A percentile compares a stretch with the other conserved stretches of the same genome.
These are phyloP conservation scores for Ascochyta rabiei DNA, from an alignment of 2,329 filamentous ascomycete species.

Conservation along the genomic window DNA sequence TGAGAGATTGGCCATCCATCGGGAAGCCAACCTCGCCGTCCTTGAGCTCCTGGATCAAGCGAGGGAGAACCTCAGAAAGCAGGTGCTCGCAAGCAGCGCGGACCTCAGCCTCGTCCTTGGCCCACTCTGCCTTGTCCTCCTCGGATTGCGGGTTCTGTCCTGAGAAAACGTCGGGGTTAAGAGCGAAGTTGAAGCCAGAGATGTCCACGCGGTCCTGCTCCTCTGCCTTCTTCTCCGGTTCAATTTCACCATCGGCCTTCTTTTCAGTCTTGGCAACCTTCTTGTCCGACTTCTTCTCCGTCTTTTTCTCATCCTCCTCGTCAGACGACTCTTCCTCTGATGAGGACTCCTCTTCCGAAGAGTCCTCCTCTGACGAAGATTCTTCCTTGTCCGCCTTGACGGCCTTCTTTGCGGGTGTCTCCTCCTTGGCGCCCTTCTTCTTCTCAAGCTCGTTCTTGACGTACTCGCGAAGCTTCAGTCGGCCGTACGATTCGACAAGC, in stretches of 20 bases:
- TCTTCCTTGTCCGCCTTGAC: slow-evolving; percentile 48
- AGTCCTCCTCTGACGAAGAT: slow-evolving; percentile 25
- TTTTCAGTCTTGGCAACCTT: slow-evolving; percentile 28
- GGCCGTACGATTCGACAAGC: slow-evolving; percentile 83
- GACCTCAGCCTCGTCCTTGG: slow-evolving; percentile 85
- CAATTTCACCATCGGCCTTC: slow-evolving; percentile 21
- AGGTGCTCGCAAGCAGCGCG: slow-evolving; percentile 82
- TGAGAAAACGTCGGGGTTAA: slow-evolving; percentile 96
- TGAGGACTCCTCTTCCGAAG: slow-evolving; percentile 33
- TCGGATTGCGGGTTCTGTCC: slow-evolving; percentile 89
- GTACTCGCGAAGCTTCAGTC: slow-evolving; percentile 86
- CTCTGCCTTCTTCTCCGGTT: slow-evolving; percentile 22
- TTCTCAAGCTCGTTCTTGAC: slow-evolving; percentile 73
- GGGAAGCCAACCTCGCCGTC: slow-evolving; percentile 96
- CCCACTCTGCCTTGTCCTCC: slow-evolving; percentile 83
- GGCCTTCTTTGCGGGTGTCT: slow-evolving; percentile 48
- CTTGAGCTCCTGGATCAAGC: slow-evolving; percentile 82
- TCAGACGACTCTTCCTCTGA: slow-evolving; percentile 39
- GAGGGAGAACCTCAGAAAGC: slow-evolving; percentile 77
- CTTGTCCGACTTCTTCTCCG: slow-evolving; percentile 22
- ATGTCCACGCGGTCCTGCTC: slow-evolving; percentile 78
- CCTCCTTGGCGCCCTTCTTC: slow-evolving; percentile 45
- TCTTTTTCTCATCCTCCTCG: slow-evolving; percentile 56
- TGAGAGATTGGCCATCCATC: slow-evolving; percentile 95
- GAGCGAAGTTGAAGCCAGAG: slow-evolving; percentile 81